Conservation (phyloP, 352 stramenopile genomes). For the Nothophytophthora sp. region DNA sequence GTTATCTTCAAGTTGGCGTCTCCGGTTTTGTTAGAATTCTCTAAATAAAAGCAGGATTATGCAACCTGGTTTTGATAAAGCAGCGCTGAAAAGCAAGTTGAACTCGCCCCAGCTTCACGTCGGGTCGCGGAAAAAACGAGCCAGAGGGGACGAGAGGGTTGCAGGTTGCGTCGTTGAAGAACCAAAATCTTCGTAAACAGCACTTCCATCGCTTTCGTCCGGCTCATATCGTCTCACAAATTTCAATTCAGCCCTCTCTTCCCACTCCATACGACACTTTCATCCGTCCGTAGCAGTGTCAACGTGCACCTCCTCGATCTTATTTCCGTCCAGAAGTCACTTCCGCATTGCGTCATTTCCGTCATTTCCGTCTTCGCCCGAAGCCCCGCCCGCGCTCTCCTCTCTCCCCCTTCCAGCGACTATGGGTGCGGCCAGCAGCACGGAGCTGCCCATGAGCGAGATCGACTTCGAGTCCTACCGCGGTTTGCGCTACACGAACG, state of each 20-base stretch:
- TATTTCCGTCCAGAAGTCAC: no score
- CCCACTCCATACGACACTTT: neutral
- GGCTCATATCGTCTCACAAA: neutral
- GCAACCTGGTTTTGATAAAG: no score
- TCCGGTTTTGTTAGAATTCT: no score
- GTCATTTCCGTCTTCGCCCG: neutral
- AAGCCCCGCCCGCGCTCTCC: constrained; percentile 1
- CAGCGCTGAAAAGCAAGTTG: no score
- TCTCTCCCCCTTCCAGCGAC: neutral
- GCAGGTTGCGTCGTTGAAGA: neutral
- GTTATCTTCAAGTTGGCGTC: no score
- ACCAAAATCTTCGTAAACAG: constrained; percentile 32
- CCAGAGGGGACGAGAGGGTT: neutral
- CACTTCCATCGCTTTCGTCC: no score
- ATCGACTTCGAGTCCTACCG: constrained; percentile 28
- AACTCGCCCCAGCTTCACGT: no score
- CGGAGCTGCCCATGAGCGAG: constrained; percentile 20
- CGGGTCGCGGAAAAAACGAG: constrained; percentile 4
- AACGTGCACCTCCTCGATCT: neutral
- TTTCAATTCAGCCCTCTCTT: neutral
- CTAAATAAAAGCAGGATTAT: no score
- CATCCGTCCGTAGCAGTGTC: neutral
- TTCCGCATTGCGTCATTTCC: constrained; percentile 10
- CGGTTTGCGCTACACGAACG: constrained; percentile 24
- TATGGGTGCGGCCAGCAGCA: constrained; percentile 25